Base-by-base conservation (phyloP, 2,329 filamentous ascomycete species). In the Ascomycota sp. region DNA sequence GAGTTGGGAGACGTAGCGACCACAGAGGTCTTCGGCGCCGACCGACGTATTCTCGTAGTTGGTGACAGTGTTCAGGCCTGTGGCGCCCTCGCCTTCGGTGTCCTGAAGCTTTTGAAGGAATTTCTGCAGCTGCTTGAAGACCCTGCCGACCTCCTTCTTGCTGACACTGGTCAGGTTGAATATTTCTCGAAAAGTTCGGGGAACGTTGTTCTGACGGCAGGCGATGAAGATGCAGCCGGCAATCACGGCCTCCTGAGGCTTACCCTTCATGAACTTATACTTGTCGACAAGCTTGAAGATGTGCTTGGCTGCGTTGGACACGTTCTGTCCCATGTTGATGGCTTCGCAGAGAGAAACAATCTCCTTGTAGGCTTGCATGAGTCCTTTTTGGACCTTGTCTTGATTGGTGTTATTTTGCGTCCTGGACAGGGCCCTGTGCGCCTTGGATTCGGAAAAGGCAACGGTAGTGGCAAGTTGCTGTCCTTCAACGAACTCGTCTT, bases 201-300 rank as follows among this genome's bases (percentile, higher is more conserved):
- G 76, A 20, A 85, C 76, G 36, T 74, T 70, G 46, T 81, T 78
- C 53, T 94, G 82, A 27, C 89, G 82, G 51, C 86, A 95, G 25
- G 89, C 83, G 43, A 98, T 86, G 61, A 98, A 95, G 53, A 98
- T 89, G 55, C 85, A 94, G 6, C 85, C 83, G 5, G 89, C 89
- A 40, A 95, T 86, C 40, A 98, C 77, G 32, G 81, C 80, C 42
- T 95, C 86, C 47, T 85, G 78, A 1, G 80, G 77, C 56, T 98
- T 98, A 48, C 85, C 85, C 58, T 93, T 93, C 65, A 95, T 83
- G 32, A 83, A 67, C 51, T 86, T 86, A 46, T 76, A 75, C 53
- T 98, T 89, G 43, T 93, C 83, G 17, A 86, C 80, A 33, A 89
- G 68, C 60, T 94, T 95, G 68, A 78, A 98, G 38, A 95, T 75